Conservation (phyloP, 2,329 filamentous ascomycete genomes). For the Exophiala sideris region DNA sequence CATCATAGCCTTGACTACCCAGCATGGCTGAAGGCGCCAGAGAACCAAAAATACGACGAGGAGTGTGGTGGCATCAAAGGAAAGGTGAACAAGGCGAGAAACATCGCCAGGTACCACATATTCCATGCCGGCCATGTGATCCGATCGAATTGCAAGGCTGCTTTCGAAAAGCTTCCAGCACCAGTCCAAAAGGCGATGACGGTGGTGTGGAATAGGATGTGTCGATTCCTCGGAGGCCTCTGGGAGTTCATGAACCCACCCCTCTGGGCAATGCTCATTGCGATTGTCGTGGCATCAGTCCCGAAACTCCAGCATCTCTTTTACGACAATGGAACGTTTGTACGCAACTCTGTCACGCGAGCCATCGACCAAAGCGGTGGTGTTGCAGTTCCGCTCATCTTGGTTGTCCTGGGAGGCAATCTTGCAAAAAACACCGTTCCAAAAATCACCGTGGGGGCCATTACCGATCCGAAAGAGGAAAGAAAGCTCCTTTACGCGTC, state of each 20-base stretch:
- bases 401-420: slow-evolving; percentile 93
- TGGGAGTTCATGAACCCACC: slow-evolving; percentile 99
- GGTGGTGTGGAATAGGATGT: slow-evolving; percentile 38
- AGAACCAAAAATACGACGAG: slow-evolving; percentile 31
- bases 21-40: slow-evolving; percentile 54
- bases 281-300: slow-evolving; percentile 86
- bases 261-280: slow-evolving; percentile 91
- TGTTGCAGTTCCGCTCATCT: slow-evolving; percentile 89
- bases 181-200: slow-evolving; percentile 51
- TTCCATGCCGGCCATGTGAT: slow-evolving; percentile 23
- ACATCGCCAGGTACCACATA: slow-evolving; percentile 22
- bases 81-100: slow-evolving; percentile 31
- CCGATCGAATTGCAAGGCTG: slow-evolving; percentile 25
- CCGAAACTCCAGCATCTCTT: slow-evolving; percentile 79
- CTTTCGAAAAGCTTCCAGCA: slow-evolving; percentile 52
- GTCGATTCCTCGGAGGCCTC: slow-evolving; percentile 61
- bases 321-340: slow-evolving; percentile 82
- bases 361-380: slow-evolving; percentile 81
- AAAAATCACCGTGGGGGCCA: slow-evolving; percentile 60
- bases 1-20: slow-evolving; percentile 48
- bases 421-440: slow-evolving; percentile 86
- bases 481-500: slow-evolving; percentile 81
- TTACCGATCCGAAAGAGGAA: slow-evolving; percentile 66
- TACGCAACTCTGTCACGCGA: slow-evolving; percentile 88
- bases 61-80: slow-evolving; percentile 31